Base-by-base conservation (phyloP, 2,329 filamentous ascomycete species). In the Drechslerella stenobrocha region DNA sequence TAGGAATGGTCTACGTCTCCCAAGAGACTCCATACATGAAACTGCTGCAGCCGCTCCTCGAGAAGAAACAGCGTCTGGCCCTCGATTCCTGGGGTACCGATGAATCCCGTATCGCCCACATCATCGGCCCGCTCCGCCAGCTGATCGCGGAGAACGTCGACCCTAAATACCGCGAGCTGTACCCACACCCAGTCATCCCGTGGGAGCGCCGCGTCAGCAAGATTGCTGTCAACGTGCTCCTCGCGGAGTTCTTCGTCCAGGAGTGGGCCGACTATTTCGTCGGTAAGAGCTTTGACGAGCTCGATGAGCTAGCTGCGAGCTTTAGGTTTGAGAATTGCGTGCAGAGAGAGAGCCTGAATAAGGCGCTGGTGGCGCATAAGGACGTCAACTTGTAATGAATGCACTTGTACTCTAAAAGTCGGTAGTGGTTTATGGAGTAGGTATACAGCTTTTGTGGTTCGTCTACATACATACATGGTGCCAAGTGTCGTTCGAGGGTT, bases 201-300 rank as follows among this genome's bases (percentile, higher is more conserved):
- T 80, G 80, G n/a, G 77, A 81, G 13, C 71, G 80, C 13, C 80
- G 83, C 50, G 74, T 83, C 9, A 40, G 76, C 15, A 75, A 80
- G 2, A 73, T 76, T 9, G 76, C 81, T 70, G 72, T 79, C 70
- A 78, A 82, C 73, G 77, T 78, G 1, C 79, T 80, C 70, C 72
- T 84, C 71, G 79, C 79, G 6, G 79, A 80, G 61, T 81, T 80
- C 52, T 76, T 82, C 59, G 77, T 77, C 3, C 78, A 80, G 73
- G 83, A 85, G 72, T 80, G 82, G 73, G 82, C 82, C 0, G 79
- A 80, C 71, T 74, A 82, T 28, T 85, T 85, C 70, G 74, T 76
- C 37, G 80, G 75, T 2, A 81, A 81, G 76, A 77, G 74, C 0
- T 73, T 79, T 52, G 78, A 79, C 24, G 79, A 84, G 70, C 72